phyloP scores from a whole-genome alignment of 257 asterid species.

The Perilla frutescens region DNA sequence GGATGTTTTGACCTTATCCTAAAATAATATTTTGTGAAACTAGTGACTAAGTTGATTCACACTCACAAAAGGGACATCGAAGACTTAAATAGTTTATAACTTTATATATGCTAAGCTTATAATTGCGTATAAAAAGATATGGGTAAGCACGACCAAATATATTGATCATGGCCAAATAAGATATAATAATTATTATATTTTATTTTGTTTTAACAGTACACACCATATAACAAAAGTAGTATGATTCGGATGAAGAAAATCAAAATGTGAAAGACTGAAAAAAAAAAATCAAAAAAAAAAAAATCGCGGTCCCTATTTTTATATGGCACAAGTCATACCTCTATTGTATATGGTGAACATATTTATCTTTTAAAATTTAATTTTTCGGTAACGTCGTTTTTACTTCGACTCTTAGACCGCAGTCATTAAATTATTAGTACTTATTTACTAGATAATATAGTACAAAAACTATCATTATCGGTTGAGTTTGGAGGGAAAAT shows the following conservation, averaged over 20 bases:
- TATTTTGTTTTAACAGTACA: neutral
- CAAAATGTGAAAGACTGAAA: neutral
- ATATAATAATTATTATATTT: neutral
- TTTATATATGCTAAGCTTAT: neutral
- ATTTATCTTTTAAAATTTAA: too few relatives aligned
- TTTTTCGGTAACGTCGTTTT: too few relatives aligned
- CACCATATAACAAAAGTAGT: too few relatives aligned
- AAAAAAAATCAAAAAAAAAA: too few relatives aligned
- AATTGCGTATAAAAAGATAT: neutral
- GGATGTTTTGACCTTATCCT: conserved; percentile 32
- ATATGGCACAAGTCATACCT: neutral
- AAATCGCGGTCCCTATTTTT: neutral
- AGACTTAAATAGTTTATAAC: neutral
- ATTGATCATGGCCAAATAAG: neutral
- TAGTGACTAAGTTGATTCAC: neutral
- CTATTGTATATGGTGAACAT: too few relatives aligned
- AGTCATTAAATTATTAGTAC: too few relatives aligned
- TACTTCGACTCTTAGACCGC: too few relatives aligned
- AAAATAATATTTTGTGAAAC: neutral
- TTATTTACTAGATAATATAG: too few relatives aligned
- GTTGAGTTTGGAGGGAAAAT: too few relatives aligned
- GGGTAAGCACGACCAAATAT: conserved; percentile 18
- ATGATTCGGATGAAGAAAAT: too few relatives aligned
- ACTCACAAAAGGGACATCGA: neutral
- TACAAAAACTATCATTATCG: too few relatives aligned